Conservation (phyloP, 148 eudicot species). For the Rheum nobile region DNA sequence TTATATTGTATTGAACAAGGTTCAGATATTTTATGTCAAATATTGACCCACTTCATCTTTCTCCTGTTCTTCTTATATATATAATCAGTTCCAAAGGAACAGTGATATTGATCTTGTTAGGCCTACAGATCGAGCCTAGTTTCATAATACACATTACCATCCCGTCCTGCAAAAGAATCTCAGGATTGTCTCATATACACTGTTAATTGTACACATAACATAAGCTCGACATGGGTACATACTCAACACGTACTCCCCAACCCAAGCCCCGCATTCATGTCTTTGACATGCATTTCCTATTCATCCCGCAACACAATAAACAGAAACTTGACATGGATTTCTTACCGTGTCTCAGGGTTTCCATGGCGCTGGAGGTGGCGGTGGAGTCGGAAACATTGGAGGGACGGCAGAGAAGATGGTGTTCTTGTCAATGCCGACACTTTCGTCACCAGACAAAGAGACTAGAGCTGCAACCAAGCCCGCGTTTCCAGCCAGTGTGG, state of each 20-base stretch:
- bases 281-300: not conserved
- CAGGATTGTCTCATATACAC: not conserved
- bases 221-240: not conserved
- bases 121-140: no score
- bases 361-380: conserved; percentile 95
- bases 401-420: conserved; percentile 88
- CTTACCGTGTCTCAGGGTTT: conserved; percentile 35
- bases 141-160: not conserved
- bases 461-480: conserved; percentile 84
- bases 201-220: not conserved
- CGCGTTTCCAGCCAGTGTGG: conserved; percentile 85
- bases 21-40: no score
- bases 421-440: conserved; percentile 58
- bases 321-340: not conserved
- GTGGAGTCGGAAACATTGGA: conserved; percentile 84
- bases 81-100: no score
- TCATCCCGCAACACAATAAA: not conserved
- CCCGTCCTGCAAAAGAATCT: not conserved
- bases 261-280: not conserved
- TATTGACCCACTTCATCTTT: no score
- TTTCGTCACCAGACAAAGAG: conserved; percentile 60
- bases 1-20: no score
- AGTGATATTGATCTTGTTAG: no score
- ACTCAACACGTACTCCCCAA: not conserved
- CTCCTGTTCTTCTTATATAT: no score